Percentiles rank a stretch among this genome's conserved stretches.
These are phyloP conservation scores for Edaphochlamys debaryana DNA, from an alignment of 139 green algal species.

Conservation along the genomic window DNA sequence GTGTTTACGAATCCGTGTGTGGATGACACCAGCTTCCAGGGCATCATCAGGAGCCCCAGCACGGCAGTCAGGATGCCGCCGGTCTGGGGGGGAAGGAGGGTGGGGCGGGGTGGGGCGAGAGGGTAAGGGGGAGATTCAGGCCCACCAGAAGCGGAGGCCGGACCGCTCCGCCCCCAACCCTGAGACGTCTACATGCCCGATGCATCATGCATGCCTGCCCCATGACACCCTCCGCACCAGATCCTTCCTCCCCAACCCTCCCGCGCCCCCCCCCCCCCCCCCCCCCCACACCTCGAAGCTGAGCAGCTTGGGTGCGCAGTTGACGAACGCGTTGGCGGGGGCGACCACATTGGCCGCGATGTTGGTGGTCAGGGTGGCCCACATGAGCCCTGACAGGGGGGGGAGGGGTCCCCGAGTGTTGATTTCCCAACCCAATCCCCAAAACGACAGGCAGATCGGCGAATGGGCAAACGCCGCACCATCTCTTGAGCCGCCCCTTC, in stretches of 20 bases:
- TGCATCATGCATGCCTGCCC: too few species aligned
- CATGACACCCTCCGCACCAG: too few species aligned
- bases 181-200: too few species aligned
- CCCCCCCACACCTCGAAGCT: slow-evolving; percentile 56
- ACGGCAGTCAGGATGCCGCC: slow-evolving; percentile 62
- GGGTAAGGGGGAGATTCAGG: too few species aligned
- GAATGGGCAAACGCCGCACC: too few species aligned
- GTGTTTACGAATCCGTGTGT: slow-evolving; percentile 78
- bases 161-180: too few species aligned
- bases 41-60: slow-evolving; percentile 57
- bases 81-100: not conserved
- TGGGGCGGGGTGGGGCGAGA: not conserved
- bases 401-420: too few species aligned
- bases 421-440: not conserved
- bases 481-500: too few species aligned
- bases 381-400: slow-evolving; percentile 61
- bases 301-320: slow-evolving; percentile 61
- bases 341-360: slow-evolving; percentile 89
- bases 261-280: too few species aligned
- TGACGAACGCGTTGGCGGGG: slow-evolving; percentile 79
- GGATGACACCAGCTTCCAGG: slow-evolving; percentile 62
- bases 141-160: too few species aligned
- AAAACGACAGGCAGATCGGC: not conserved
- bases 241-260: too few species aligned
- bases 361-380: slow-evolving; percentile 88